phyloP scores from a whole-genome alignment of 164 flowering plant species.

The Stephania japonica region DNA sequence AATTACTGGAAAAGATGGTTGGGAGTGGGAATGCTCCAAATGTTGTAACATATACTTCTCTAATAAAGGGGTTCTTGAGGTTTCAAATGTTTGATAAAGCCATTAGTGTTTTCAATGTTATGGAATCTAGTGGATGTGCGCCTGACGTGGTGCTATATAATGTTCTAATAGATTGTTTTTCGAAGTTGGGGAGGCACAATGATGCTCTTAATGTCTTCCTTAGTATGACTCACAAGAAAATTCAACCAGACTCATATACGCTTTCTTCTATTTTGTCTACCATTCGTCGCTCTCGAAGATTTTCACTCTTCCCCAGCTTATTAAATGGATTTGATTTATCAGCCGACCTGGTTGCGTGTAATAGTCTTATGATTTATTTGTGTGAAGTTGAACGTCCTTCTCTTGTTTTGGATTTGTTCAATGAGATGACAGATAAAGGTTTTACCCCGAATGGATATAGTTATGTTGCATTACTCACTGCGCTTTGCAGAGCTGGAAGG shows the following conservation, averaged over 20 bases:
- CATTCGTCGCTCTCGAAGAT: constrained; percentile 28
- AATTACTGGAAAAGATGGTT: constrained; percentile 44
- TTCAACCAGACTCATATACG: constrained; percentile 56
- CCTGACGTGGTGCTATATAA: constrained; percentile 56
- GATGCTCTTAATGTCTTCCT: constrained; percentile 42
- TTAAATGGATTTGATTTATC: constrained; percentile 22
- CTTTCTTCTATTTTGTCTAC: constrained; percentile 37
- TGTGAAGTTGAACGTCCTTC: constrained; percentile 42
- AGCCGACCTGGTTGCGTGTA: constrained; percentile 43
- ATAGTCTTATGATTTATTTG: constrained; percentile 41
- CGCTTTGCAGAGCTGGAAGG: constrained; percentile 42
- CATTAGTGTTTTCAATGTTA: constrained; percentile 20
- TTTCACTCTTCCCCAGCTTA: constrained; percentile 28
- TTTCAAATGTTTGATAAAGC: constrained; percentile 27
- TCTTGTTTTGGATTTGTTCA: constrained; percentile 37
- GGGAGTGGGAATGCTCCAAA: constrained; percentile 41
- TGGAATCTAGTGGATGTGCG: constrained; percentile 30
- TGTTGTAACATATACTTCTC: constrained; percentile 53
- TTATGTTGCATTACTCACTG: constrained; percentile 43
- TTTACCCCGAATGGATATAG: constrained; percentile 44
- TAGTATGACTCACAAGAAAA: constrained; percentile 23
- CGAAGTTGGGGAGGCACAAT: constrained; percentile 38
- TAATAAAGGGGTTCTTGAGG: constrained; percentile 47
- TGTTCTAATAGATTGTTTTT: constrained; percentile 45
- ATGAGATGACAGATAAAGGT: constrained; percentile 39